A percentile compares a stretch with the other conserved stretches of the same genome.
phyloP scores from a whole-genome alignment of 257 asterid genomes.

The Capsicum rhomboideum region DNA sequence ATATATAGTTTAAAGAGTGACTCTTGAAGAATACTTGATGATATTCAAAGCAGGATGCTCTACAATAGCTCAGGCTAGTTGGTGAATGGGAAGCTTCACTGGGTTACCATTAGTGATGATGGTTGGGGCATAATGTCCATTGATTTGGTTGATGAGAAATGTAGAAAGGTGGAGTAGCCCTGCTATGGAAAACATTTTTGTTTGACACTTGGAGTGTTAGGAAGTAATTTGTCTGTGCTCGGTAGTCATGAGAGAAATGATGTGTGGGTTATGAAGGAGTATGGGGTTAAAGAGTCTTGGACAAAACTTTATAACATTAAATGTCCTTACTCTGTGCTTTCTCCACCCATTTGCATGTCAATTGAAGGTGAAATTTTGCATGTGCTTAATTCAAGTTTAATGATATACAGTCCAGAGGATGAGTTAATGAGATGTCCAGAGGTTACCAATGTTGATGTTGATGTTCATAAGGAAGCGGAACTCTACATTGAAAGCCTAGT shows the following conservation, averaged over 20 bases:
- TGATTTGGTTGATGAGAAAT: background rate
- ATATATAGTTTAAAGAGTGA: background rate
- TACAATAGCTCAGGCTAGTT: background rate
- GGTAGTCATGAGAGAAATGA: background rate
- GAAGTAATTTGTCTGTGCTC: background rate
- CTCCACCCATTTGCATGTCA: slow-evolving; percentile 16
- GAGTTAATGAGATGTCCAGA: slow-evolving; percentile 19
- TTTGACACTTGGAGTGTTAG: background rate
- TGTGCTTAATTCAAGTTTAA: slow-evolving; percentile 12
- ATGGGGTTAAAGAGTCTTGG: background rate
- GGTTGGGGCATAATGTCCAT: background rate
- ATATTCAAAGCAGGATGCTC: background rate
- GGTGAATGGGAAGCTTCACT: background rate
- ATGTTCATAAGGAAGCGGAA: background rate
- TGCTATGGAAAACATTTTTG: background rate
- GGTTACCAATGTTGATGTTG: background rate
- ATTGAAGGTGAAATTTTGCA: slow-evolving; percentile 28
- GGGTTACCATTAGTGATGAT: background rate
- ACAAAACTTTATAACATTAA: background rate
- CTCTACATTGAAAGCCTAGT: slow-evolving; percentile 42
- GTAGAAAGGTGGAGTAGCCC: background rate
- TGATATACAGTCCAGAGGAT: slow-evolving; percentile 21
- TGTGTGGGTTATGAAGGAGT: background rate
- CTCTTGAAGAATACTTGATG: background rate
- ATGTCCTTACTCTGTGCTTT: background rate